Evolutionary conservation across 1,284 basidiomycete genomes (phyloP), one percentile per base, ranked within the genome.

Genomic region (Apiotrichum porosum): DNA sequence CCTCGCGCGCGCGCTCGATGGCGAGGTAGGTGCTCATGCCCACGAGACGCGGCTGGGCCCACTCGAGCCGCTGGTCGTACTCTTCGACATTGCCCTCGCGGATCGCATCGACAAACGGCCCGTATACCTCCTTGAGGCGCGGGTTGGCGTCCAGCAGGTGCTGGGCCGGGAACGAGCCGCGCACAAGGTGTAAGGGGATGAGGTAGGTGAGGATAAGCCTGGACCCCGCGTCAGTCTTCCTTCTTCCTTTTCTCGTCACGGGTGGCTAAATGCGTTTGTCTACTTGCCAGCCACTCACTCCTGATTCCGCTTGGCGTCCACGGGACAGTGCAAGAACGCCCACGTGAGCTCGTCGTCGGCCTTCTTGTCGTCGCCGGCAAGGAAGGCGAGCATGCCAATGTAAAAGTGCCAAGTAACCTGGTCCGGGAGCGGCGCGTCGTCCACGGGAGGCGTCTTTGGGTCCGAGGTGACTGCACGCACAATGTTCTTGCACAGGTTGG

Each of bases 381-480:
- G 71, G 71, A 98, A 97, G 60, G 83, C 86, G 47, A 97, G 79
- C 80, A 97, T 88, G 49, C 94, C 94, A 39, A 93, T 75, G 68
- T 97, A 97, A 76, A 93, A 98, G 55, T 83, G 79, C 74, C 86
- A 93, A 17, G 90, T 91, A 36, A 93, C 87, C 75, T 92, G 88
- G 72, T 97, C 90, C 12, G 85, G 82, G 36, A 83, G 80, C 12
- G 92, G 90, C 62, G 86, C 97, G 15, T 78, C 68, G 1, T 77
- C 74, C 21, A 97, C 71, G 5, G 84, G 79, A 10, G 92, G 91
- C 28, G 94, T 82, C 58, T 92, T 89, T 14, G 81, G 78, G 58
- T 89, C 91, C 3, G 86, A 89, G 28, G 85, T 79, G 24, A 97
- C 82, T 1, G 91, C 93, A 42, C 92, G 81, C 26, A 97, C 77